These are phyloP conservation scores for Diplogelasinospora grovesii DNA, from an alignment of 495 filamentous ascomycete genomes.

Conservation along the genomic window DNA sequence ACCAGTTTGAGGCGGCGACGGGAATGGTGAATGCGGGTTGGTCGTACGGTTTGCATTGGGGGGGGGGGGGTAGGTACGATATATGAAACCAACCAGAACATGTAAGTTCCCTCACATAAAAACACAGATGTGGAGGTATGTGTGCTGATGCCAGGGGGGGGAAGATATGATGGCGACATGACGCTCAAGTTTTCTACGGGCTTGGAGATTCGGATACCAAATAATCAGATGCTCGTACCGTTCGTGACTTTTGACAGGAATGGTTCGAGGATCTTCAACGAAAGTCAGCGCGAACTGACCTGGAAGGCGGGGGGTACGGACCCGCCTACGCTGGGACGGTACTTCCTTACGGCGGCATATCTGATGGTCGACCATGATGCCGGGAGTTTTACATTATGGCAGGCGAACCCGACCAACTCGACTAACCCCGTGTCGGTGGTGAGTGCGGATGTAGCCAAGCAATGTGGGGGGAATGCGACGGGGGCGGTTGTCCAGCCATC, in stretches of 20 bases:
- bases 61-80: no score
- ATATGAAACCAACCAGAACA: no score
- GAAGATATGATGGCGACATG: constrained; percentile 14
- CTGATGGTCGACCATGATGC: constrained; percentile 31
- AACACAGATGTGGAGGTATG: no score
- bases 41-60: constrained; percentile 10
- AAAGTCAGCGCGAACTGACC: constrained; percentile 14
- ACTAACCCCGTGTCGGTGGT: no score
- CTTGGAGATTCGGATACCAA: constrained; percentile 19
- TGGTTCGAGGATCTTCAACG: constrained; percentile 20
- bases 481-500: no score
- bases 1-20: constrained; percentile 12
- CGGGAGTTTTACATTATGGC: constrained; percentile 20
- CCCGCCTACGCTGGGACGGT: constrained; percentile 27
- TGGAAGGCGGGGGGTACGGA: constrained; percentile 21
- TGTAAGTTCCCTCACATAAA: no score
- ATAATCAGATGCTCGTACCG: constrained; percentile 33
- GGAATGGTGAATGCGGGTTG: not conserved
- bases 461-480: no score
- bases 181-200: constrained; percentile 16
- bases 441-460: no score
- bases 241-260: constrained; percentile 16
- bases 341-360: constrained; percentile 36
- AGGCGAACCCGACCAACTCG: constrained; percentile 13
- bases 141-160: not conserved